Conservation (phyloP, 441 rosid species). For the Breynia disticha region DNA sequence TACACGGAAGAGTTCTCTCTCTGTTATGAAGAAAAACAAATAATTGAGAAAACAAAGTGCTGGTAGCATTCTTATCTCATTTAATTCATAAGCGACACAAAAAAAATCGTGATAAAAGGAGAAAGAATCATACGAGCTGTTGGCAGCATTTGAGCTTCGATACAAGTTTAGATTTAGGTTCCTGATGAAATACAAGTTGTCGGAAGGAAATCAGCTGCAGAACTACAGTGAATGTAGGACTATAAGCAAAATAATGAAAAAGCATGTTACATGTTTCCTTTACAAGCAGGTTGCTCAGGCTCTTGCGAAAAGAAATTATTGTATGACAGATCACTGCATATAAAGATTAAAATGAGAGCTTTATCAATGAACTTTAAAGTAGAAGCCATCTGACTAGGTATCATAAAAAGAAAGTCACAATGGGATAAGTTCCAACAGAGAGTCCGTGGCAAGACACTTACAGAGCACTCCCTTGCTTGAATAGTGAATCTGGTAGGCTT, state of each 20-base stretch:
- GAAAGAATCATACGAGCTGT: constrained; percentile 37
- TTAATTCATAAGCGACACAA: background rate
- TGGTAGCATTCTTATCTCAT: background rate
- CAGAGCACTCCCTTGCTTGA: constrained; percentile 57
- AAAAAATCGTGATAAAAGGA: background rate
- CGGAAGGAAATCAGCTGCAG: constrained; percentile 15
- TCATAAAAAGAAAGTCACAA: background rate
- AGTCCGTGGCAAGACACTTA: constrained; percentile 29
- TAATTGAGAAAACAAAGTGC: background rate
- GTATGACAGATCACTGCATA: constrained; percentile 80
- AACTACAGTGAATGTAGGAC: constrained; percentile 1
- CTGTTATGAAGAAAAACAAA: constrained; percentile 14
- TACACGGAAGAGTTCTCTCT: constrained; percentile 47
- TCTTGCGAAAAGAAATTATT: constrained; percentile 63
- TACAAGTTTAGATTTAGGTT: constrained; percentile 73
- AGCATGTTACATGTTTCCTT: constrained; percentile 41
- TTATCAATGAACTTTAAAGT: background rate
- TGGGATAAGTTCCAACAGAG: background rate
- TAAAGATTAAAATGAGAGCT: constrained; percentile 11
- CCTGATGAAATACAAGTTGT: constrained; percentile 29
- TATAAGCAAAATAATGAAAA: background rate
- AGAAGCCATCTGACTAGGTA: background rate
- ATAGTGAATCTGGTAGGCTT: constrained; percentile 51
- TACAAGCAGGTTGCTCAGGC: constrained; percentile 52
- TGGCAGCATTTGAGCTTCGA: constrained; percentile 36